These are phyloP conservation scores for Colletotrichum sp. DNA, from an alignment of 2,329 filamentous ascomycete species.

Conservation along the genomic window DNA sequence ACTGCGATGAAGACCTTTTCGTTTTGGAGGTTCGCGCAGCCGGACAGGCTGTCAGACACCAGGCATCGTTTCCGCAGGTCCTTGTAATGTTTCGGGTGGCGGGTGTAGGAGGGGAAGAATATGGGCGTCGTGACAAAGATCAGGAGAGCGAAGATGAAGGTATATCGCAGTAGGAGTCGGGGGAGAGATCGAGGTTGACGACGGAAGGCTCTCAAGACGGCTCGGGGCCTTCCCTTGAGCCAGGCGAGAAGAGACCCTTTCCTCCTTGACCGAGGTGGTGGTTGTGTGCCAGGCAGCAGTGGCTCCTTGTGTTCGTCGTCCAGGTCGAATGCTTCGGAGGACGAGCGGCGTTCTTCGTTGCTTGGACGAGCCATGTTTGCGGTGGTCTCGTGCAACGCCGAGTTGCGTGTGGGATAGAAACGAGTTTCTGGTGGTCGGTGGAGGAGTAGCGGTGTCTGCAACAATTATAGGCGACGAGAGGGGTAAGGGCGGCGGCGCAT, in stretches of 20 bases:
- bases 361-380: not conserved
- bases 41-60: constrained; percentile 27
- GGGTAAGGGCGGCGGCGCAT: not conserved
- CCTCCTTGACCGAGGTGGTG: not conserved
- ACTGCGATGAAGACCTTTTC: constrained; percentile 78
- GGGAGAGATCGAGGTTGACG: constrained; percentile 16
- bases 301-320: constrained; percentile 10
- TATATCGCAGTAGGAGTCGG: constrained; percentile 25
- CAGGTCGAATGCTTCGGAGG: constrained; percentile 10
- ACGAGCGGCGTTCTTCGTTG: not conserved
- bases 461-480: not conserved
- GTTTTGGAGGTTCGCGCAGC: constrained; percentile 46
- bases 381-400: not conserved
- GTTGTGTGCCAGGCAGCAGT: not conserved
- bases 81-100: constrained; percentile 42
- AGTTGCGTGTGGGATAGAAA: not conserved
- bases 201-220: constrained; percentile 11
- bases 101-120: constrained; percentile 48
- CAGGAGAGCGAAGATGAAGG: constrained; percentile 30
- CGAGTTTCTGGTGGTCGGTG: not conserved
- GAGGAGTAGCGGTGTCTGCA: not conserved
- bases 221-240: constrained; percentile 8
- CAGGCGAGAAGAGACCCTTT: not conserved
- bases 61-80: constrained; percentile 35
- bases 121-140: constrained; percentile 37